Evolutionary conservation across 208 protist species (phyloP), one percentile per base, ranked within the genome.

Genomic region (Leishmania amazonensis): DNA sequence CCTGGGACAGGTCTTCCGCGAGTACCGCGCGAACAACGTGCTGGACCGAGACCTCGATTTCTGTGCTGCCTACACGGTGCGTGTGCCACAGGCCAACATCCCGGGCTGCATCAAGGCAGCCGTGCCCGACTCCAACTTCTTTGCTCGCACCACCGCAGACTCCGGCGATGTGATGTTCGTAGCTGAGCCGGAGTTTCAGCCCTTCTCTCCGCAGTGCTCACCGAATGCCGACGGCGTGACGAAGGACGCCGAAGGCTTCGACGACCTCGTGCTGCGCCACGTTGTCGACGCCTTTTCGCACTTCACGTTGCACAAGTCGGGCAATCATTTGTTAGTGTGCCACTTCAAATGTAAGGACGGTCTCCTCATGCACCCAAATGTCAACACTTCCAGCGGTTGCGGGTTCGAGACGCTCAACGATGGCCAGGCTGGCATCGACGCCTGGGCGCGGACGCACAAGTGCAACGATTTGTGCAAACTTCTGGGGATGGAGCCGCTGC

Each of bases 281-380:
- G 88, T 91, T 49, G 88, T 92, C 47, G 88, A 95, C 77, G 88
- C 88, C 45, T 91, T 91, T 81, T 90, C 88, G 54, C 88, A 91
- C 79, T 91, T 91, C 76, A 89, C 88, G n/a, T 60, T 85, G 45
- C 64, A 76, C 64, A 73, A 83, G 60, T 84, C 86, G 0, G 79
- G 76, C 38, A 79, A 84, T 31, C 73, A 83, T 49, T 65, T 88
- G 35, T 62, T 91, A 0, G 80, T 90, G 13, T 85, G 78, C 82
- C 65, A 86, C 51, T 76, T 91, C 35, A 86, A 91, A 71, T 85
- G 86, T 45, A 71, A 80, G 62, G 77, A 78, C 45, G 88, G 83
- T 11, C 70, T 88, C 53, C 87, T 89, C 45, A 88, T 81, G 21
- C 84, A 88, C 60, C 88, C 88, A 19, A 84, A 86, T 40, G 81